Evolutionary conservation across 2,329 filamentous ascomycete genomes (phyloP), one percentile per base, ranked within the genome.

Genomic region (Trichoderma lentiforme): DNA sequence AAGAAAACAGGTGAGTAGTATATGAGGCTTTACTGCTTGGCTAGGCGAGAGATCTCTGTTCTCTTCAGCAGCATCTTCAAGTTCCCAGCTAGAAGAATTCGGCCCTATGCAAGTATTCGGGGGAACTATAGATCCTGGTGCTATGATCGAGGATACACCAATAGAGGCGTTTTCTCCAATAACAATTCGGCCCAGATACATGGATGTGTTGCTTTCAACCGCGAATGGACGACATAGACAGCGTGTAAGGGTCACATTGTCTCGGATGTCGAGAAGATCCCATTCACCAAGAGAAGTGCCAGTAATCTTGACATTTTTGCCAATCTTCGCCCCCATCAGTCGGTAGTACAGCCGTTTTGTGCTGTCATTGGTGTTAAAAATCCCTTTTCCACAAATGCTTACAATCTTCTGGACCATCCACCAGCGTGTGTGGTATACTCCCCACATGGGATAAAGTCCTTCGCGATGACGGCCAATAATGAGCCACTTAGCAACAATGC

Each of bases 361-460:
- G 39, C 74, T 79, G 61, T 86, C 82, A 58, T 79, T 81, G 64
- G 79, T 73, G 26, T 76, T 77, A 73, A 87, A 88, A 36, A 84
- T 71, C 1, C 86, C 86, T 71, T 81, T 82, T 18, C 86, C 87
- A 71, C 82, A 83, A 14, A 88, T 79, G 43, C 82, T 81, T 3
- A 86, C 80, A 24, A 84, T 83, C 79, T 89, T 89, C 76, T 89
- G 84, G 1, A 84, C 83, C 70, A 89, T 74, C 87, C 87, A 89
- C 87, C 87, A 89, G 9, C 86, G 82, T 0, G 86, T 88, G 76
- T 89, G 87, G 75, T 89, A 89, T 1, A 76, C 73, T 1, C 86
- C 86, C 87, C 87, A 89, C 87, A 89, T 89, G 2, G 87, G 87
- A 74, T 86, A 88, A 3, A 88, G 76, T 0, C 87, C 87, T 75